Conservation (phyloP, 1,284 basidiomycete species). For the Termitomyces sp. region DNA sequence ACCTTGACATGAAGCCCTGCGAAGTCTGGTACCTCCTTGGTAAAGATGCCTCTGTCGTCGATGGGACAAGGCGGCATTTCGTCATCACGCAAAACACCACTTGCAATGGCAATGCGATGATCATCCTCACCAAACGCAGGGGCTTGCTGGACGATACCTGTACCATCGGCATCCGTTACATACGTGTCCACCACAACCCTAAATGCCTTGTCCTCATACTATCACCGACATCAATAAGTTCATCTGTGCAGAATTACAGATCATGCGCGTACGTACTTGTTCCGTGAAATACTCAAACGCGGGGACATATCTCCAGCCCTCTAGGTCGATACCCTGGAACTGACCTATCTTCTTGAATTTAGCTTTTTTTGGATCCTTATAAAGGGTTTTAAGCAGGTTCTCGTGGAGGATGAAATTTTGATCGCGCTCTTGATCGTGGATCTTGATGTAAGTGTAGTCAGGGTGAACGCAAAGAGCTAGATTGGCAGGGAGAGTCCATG, state of each 20-base stretch:
- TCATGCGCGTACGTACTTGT: conserved; percentile 44
- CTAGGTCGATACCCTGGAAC: conserved; percentile 90
- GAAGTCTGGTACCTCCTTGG: conserved; percentile 87
- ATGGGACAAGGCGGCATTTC: conserved; percentile 96
- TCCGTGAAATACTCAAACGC: conserved; percentile 97
- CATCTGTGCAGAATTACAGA: neutral
- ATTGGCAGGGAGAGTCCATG: conserved; percentile 98
- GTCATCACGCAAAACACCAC: conserved; percentile 79
- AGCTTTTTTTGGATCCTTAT: conserved; percentile 98
- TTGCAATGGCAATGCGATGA: conserved; percentile 86
- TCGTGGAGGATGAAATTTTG: conserved; percentile 94
- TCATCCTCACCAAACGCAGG: conserved; percentile 99
- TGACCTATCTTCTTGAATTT: conserved; percentile 90
- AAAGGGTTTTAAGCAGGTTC: conserved; percentile 81
- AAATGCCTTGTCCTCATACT: conserved; percentile 94
- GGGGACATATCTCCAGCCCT: conserved; percentile 95
- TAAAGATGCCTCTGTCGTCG: conserved; percentile 88
- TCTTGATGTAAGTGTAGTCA: conserved; percentile 95
- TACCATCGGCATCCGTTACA: conserved; percentile 92
- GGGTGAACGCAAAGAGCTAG: conserved; percentile 95
- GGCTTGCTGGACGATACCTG: conserved; percentile 98
- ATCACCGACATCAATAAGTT: conserved; percentile 6
- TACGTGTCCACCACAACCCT: conserved; percentile 88
- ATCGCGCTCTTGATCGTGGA: conserved; percentile 86
- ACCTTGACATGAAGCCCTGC: conserved; percentile 91